phyloP scores from a whole-genome alignment of 345 rosid genomes.

The Rhodamnia rubescens region DNA sequence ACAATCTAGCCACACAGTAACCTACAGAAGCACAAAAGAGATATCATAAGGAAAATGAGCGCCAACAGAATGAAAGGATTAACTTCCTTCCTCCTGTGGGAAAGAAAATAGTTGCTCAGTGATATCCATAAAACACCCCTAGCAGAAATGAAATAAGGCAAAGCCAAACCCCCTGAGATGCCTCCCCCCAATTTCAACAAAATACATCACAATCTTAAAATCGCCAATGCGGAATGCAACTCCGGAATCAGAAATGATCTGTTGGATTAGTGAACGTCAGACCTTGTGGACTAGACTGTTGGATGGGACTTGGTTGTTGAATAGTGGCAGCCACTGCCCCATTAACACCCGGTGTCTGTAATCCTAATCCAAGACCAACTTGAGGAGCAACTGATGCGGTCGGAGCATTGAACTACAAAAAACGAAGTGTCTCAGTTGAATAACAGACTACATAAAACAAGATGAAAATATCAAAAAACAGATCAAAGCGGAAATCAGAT shows the following conservation, averaged over 20 bases:
- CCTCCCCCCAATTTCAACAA: neutral
- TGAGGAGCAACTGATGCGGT: slow-evolving; percentile 59
- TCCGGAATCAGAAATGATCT: slow-evolving; percentile 8
- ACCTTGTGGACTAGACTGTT: slow-evolving; percentile 60
- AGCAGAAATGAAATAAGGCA: neutral
- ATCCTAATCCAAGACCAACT: slow-evolving; percentile 65
- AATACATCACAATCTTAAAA: neutral
- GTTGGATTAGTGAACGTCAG: slow-evolving; percentile 28
- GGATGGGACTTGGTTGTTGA: slow-evolving; percentile 53
- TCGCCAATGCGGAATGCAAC: neutral
- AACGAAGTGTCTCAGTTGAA: neutral
- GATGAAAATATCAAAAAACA: neutral
- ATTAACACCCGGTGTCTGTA: slow-evolving; percentile 41
- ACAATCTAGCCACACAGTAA: neutral
- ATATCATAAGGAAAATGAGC: neutral
- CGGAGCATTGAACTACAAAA: slow-evolving; percentile 45
- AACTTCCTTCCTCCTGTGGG: neutral
- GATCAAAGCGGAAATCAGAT: neutral
- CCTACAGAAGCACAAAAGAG: neutral
- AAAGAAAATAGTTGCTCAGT: neutral
- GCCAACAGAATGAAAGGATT: neutral
- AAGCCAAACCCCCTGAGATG: neutral
- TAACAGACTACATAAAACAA: neutral
- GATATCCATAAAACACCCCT: neutral
- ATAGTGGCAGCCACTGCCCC: slow-evolving; percentile 42